These are phyloP conservation scores for Tetrapisispora pingtungensis DNA, from an alignment of 805 yeast genomes.

Conservation along the genomic window DNA sequence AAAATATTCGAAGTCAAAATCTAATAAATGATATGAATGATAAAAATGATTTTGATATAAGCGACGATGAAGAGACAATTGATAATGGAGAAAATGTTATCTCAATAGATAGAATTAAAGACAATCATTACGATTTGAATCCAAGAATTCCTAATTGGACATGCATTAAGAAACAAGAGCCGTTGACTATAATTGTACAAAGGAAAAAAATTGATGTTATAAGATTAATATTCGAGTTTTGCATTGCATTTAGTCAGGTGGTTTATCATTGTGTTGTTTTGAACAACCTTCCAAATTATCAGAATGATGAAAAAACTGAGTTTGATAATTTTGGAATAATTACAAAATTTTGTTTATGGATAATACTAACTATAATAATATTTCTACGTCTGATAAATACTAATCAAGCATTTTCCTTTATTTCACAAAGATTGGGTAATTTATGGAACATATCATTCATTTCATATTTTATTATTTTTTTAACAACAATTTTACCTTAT, in stretches of 20 bases:
- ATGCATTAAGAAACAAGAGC: neutral
- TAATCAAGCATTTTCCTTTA: slow-evolving; percentile 21
- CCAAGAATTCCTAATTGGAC: neutral
- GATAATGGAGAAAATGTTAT: neutral
- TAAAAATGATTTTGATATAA: neutral
- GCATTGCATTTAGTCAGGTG: slow-evolving; percentile 37
- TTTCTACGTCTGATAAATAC: slow-evolving; percentile 28
- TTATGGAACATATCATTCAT: slow-evolving; percentile 53
- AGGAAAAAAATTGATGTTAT: slow-evolving; percentile 43
- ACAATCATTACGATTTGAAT: neutral
- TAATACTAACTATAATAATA: slow-evolving; percentile 23
- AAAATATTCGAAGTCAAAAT: neutral
- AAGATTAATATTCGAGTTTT: slow-evolving; percentile 40
- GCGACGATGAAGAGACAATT: neutral
- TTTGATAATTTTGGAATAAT: neutral
- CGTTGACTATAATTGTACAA: slow-evolving; percentile 30
- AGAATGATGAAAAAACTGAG: neutral
- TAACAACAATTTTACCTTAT: slow-evolving; percentile 39
- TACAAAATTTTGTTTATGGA: slow-evolving; percentile 26
- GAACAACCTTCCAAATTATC: neutral
- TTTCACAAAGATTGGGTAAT: slow-evolving; percentile 36
- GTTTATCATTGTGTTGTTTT: slow-evolving; percentile 15
- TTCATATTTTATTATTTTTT: slow-evolving; percentile 37
- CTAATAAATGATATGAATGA: neutral
- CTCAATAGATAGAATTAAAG: neutral